Evolutionary conservation across 306 rosid species (phyloP), one percentile per base, ranked within the genome.

Genomic region (Phaseolus lunatus): DNA sequence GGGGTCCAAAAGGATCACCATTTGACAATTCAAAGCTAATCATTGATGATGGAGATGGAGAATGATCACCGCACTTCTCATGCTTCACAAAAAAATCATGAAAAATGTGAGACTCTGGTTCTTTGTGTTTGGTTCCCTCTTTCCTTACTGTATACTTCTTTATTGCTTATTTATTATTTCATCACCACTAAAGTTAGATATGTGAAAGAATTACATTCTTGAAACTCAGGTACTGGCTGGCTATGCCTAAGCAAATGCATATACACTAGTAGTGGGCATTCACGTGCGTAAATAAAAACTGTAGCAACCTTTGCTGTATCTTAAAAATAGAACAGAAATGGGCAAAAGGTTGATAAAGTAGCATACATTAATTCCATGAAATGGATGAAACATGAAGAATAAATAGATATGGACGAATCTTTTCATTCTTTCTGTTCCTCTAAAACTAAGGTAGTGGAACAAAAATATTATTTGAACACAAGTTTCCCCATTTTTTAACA

Each of bases 1-100:
- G 87, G 63, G 97, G 87, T 23, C 87, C 96, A 76, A 61, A 84
- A 3, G 92, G 91, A 81, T 85, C 76, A 23, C 97, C 97, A 73
- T 92, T 88, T 9, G 97, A 75, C 75, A 95, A 73, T 37, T 95
- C 99, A 72, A 95, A 95, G 90, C 92, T 95, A 77, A 95, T 95
- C 99, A 95, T 92, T 50, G 90, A 80, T 7, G 99, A 89, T 12
- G 98, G 87, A 3, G 97, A 83, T 1, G 95, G 83, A 78, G 87
- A 86, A 47, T 23, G 71, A 78, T 82, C 86, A 48, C 76, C 84
- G 0, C 81, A 48, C 65, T 87, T 88, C 73, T 64, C 89, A 94
- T 89, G 89, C 84, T 81, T 48, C 48, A 80, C 12, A 69, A 75
- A 61, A 5, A 81, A 69, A 82, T 85, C 78, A 77, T 33, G 52